phyloP scores from a whole-genome alignment of 108 stramenopile species.

The Fistulifera solaris region DNA sequence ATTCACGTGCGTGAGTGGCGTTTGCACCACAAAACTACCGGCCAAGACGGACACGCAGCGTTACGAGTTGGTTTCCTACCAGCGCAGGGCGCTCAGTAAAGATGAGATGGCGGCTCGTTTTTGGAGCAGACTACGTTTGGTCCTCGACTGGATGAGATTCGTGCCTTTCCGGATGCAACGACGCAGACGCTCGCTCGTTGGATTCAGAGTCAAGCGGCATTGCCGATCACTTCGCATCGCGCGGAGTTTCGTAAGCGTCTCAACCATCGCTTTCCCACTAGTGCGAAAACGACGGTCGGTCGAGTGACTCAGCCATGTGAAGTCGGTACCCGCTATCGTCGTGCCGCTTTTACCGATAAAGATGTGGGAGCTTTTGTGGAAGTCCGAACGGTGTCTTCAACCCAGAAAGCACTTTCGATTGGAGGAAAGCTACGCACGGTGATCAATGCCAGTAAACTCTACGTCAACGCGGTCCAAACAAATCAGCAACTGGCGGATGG shows the following conservation, averaged over 20 bases:
- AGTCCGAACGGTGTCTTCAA: background rate
- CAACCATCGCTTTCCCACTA: constrained; percentile 24
- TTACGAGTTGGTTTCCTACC: constrained; percentile 4
- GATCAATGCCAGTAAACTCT: too few relatives aligned
- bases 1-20: constrained; percentile 3
- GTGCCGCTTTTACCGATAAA: background rate
- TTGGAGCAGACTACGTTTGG: constrained; percentile 52
- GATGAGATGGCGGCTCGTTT: constrained; percentile 33
- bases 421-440: constrained; percentile 1
- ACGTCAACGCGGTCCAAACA: too few relatives aligned
- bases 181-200: constrained; percentile 4
- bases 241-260: constrained; percentile 30
- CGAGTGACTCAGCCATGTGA: constrained; percentile 26
- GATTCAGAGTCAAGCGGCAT: constrained; percentile 13
- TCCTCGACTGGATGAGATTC: constrained; percentile 23
- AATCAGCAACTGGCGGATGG: too few relatives aligned
- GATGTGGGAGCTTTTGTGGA: constrained; percentile 3
- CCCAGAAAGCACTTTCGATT: constrained; percentile 6
- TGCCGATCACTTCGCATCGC: constrained; percentile 21
- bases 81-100: constrained; percentile 5
- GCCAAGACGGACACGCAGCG: background rate
- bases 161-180: constrained; percentile 2
- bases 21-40: background rate
- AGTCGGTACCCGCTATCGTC: background rate
- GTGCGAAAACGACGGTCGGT: constrained; percentile 1